These are phyloP conservation scores for Phyllosticta paracitricarpa DNA, from an alignment of 2,329 filamentous ascomycete species.

Conservation along the genomic window DNA sequence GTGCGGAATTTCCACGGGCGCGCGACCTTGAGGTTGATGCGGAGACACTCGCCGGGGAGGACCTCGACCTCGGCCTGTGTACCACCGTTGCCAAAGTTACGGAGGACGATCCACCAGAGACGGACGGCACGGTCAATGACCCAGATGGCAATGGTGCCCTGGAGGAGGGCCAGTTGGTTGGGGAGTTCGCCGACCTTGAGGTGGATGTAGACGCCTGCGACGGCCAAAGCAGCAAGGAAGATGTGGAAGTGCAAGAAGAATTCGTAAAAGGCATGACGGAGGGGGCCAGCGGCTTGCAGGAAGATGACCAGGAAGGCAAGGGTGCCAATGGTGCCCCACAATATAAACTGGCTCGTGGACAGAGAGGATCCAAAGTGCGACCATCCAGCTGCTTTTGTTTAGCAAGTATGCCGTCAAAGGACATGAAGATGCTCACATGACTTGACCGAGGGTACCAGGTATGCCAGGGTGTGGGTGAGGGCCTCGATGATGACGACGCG, in stretches of 20 bases:
- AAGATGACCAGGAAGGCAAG: constrained; percentile 52
- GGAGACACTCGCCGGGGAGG: constrained; percentile 63
- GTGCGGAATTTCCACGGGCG: constrained; percentile 67
- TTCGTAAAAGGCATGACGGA: constrained; percentile 73
- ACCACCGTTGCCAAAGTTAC: constrained; percentile 56
- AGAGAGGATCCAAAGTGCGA: constrained; percentile 31
- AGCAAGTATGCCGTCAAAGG: constrained; percentile 13
- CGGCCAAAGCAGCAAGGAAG: constrained; percentile 46
- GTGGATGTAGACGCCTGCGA: constrained; percentile 59
- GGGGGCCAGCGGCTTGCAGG: constrained; percentile 58
- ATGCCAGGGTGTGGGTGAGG: constrained; percentile 55
- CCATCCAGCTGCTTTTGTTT: constrained; percentile 36
- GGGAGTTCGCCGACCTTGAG: constrained; percentile 39
- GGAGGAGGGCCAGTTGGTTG: constrained; percentile 52
- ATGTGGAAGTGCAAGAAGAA: constrained; percentile 67
- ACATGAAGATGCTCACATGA: constrained; percentile 16
- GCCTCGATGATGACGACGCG: constrained; percentile 64
- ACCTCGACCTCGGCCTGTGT: constrained; percentile 63
- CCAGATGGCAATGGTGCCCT: constrained; percentile 59
- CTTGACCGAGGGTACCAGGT: constrained; percentile 37
- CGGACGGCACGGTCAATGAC: constrained; percentile 51
- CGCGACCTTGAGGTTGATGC: constrained; percentile 63
- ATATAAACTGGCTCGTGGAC: constrained; percentile 37
- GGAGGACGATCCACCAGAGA: constrained; percentile 50
- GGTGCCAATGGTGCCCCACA: constrained; percentile 54